A percentile compares a stretch with the other conserved stretches of the same genome.
Conservation (phyloP, 1,284 basidiomycete species). For the Irpex sp. region DNA sequence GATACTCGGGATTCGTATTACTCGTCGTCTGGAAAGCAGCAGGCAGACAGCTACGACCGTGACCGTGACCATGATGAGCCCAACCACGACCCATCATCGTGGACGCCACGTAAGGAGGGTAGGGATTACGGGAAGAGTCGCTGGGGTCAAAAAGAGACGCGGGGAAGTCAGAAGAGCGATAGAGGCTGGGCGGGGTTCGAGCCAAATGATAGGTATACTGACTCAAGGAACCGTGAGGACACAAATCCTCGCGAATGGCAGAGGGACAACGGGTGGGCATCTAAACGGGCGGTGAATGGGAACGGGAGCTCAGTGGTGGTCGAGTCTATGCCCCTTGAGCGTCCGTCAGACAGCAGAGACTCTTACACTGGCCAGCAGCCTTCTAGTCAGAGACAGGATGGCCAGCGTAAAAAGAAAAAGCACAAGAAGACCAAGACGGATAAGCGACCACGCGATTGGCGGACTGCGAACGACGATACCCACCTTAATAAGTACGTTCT, state of each 20-base stretch:
- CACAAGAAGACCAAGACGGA: conserved; percentile 32
- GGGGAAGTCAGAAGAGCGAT: conserved; percentile 15
- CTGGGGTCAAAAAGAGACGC: conserved; percentile 39
- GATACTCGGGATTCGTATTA: conserved; percentile 21
- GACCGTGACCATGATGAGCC: conserved; percentile 30
- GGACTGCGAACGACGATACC: conserved; percentile 47
- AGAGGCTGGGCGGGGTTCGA: conserved; percentile 15
- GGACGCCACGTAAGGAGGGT: conserved; percentile 31
- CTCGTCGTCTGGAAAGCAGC: conserved; percentile 32
- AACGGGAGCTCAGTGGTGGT: conserved; percentile 8
- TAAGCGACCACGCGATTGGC: conserved; percentile 49
- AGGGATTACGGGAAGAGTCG: conserved; percentile 34
- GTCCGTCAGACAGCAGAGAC: neutral
- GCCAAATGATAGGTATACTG: conserved; percentile 17
- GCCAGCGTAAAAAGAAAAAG: conserved; percentile 30
- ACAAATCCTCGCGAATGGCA: conserved; percentile 17
- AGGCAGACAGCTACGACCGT: conserved; percentile 42
- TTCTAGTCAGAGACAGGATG: conserved; percentile 30
- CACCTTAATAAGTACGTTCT: conserved; percentile 62
- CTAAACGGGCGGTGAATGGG: conserved; percentile 22
- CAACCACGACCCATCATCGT: conserved; percentile 33
- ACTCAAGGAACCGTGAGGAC: conserved; percentile 18
- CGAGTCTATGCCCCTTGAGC: neutral
- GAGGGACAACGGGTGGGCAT: conserved; percentile 34
- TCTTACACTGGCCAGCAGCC: neutral